Conservation (phyloP, 2,329 filamentous ascomycete species). For the Epichloe sylvatica region DNA sequence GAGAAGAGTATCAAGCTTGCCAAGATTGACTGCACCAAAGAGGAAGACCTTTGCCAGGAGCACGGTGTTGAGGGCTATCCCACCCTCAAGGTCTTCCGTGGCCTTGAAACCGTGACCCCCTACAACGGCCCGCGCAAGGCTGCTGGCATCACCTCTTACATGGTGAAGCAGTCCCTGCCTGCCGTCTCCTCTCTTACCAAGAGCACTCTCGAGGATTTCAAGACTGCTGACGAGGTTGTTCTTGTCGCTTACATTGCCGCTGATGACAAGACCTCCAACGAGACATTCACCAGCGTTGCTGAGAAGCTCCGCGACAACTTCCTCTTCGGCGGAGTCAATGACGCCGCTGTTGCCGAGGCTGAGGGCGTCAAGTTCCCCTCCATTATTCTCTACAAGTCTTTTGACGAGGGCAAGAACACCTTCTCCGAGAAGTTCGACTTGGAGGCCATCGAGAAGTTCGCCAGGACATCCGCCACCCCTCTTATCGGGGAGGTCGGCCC, state of each 20-base stretch:
- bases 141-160: slow-evolving; percentile 65
- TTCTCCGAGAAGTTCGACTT: slow-evolving; percentile 68
- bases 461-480: slow-evolving; percentile 73
- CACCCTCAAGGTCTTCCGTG: slow-evolving; percentile 97
- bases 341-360: slow-evolving; percentile 70
- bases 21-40: slow-evolving; percentile 91
- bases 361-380: slow-evolving; percentile 75
- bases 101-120: slow-evolving; percentile 62
- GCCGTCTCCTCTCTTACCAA: slow-evolving; percentile 73
- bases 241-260: slow-evolving; percentile 75
- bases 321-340: slow-evolving; percentile 80
- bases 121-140: slow-evolving; percentile 88
- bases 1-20: slow-evolving; percentile 75
- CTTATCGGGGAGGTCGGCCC: slow-evolving; percentile 92
- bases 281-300: slow-evolving; percentile 63
- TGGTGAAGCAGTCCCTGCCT: slow-evolving; percentile 95
- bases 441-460: slow-evolving; percentile 68
- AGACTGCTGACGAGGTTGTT: slow-evolving; percentile 94
- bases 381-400: slow-evolving; percentile 91
- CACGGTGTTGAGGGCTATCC: slow-evolving; percentile 95
- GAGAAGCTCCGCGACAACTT: slow-evolving; percentile 75
- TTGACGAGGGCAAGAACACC: slow-evolving; percentile 87
- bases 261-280: slow-evolving; percentile 71
- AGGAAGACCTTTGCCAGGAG: slow-evolving; percentile 78
- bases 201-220: slow-evolving; percentile 86